phyloP scores from a whole-genome alignment of 1,284 basidiomycete genomes.

The Cryptococcus floricola region DNA sequence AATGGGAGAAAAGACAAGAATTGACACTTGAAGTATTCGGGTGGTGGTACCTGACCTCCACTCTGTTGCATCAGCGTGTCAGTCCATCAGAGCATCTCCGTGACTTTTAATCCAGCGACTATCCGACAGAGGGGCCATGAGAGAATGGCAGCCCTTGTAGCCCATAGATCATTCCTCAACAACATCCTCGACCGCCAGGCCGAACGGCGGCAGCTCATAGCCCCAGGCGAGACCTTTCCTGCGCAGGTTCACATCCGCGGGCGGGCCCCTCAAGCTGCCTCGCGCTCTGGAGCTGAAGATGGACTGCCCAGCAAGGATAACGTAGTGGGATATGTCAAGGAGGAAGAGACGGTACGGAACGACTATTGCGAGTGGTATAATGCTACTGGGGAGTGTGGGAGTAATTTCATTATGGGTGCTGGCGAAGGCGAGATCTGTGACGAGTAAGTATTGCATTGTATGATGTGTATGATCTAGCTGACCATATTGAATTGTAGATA shows the following conservation, averaged over 20 bases:
- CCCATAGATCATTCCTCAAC: slow-evolving; percentile 53
- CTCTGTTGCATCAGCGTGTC: too few species aligned
- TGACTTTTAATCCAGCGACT: too few species aligned
- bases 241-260: slow-evolving; percentile 45
- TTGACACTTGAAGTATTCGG: too few species aligned
- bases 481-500: slow-evolving; percentile 57
- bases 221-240: slow-evolving; percentile 52
- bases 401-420: slow-evolving; percentile 83
- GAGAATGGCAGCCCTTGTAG: slow-evolving; percentile 44
- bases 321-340: slow-evolving; percentile 16
- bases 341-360: slow-evolving; percentile 19
- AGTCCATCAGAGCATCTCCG: too few species aligned
- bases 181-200: slow-evolving; percentile 52
- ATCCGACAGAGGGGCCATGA: too few species aligned
- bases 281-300: neutral
- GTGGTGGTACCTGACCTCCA: too few species aligned
- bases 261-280: neutral
- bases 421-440: slow-evolving; percentile 80
- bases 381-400: slow-evolving; percentile 82
- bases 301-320: slow-evolving; percentile 8
- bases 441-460: slow-evolving; percentile 62
- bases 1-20: too few species aligned
- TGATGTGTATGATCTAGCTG: neutral
- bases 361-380: slow-evolving; percentile 81
- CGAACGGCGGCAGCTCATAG: slow-evolving; percentile 50